phyloP scores from a whole-genome alignment of 768 basidiomycete genomes.

The Russula brevipes region DNA sequence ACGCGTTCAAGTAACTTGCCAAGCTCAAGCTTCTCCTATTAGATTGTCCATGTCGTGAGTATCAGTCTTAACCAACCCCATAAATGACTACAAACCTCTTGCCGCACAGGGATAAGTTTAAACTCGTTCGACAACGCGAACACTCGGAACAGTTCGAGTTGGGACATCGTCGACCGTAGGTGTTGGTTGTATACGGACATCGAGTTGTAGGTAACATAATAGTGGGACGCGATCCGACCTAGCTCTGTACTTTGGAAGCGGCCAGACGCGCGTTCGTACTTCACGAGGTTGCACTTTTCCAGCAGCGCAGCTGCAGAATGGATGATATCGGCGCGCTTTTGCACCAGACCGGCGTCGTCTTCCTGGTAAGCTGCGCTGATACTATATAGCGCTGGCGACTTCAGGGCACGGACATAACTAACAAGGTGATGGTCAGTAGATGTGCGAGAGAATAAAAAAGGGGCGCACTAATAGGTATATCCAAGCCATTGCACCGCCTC shows the following conservation, averaged over 20 bases:
- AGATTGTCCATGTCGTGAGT: not conserved
- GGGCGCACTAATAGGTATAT: slow-evolving; percentile 69
- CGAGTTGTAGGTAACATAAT: slow-evolving; percentile 90
- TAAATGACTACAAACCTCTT: slow-evolving; percentile 41
- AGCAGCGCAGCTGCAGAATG: slow-evolving; percentile 91
- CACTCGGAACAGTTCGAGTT: slow-evolving; percentile 88
- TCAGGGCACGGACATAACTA: slow-evolving; percentile 94
- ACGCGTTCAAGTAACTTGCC: slow-evolving; percentile 88
- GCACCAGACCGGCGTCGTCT: slow-evolving; percentile 74
- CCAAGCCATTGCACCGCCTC: slow-evolving; percentile 98
- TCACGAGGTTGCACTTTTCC: slow-evolving; percentile 91
- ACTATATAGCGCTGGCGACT: slow-evolving; percentile 79
- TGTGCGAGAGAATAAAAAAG: slow-evolving; percentile 5
- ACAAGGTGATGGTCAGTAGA: slow-evolving; percentile 24
- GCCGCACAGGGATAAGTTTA: slow-evolving; percentile 81
- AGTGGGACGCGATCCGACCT: slow-evolving; percentile 90
- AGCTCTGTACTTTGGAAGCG: slow-evolving; percentile 91
- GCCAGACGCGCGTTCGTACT: slow-evolving; percentile 86
- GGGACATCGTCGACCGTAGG: slow-evolving; percentile 78
- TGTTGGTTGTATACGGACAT: slow-evolving; percentile 98
- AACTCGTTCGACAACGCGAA: slow-evolving; percentile 96
- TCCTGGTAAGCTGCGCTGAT: slow-evolving; percentile 89
- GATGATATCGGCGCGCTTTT: slow-evolving; percentile 90
- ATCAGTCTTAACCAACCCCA: slow-evolving; percentile 7
- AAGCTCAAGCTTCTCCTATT: slow-evolving; percentile 79